Conservation (phyloP, 208 protist species). For the Crithidia thermophila region DNA sequence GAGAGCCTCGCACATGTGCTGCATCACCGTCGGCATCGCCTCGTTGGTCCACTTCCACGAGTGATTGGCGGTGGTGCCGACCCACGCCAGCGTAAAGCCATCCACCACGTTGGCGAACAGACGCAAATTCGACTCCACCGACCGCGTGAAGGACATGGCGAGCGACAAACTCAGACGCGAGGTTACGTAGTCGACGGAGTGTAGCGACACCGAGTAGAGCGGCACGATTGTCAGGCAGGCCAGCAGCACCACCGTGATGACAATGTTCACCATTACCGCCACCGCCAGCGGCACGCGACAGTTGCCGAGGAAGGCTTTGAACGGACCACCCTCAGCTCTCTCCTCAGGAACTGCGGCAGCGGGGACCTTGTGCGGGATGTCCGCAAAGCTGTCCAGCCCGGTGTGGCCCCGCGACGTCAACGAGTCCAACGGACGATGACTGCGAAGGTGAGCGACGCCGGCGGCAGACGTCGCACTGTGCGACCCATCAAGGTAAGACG, state of each 20-base stretch:
- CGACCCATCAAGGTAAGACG: too few species aligned
- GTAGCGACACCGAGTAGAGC: conserved; percentile 32
- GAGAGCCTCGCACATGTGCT: conserved; percentile 44
- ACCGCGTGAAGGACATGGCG: conserved; percentile 23
- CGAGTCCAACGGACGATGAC: too few species aligned
- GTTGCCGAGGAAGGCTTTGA: too few species aligned
- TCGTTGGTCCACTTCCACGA: conserved; percentile 34
- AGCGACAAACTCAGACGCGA: conserved; percentile 26
- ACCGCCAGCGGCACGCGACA: conserved; percentile 26
- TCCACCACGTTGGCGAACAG: conserved; percentile 35
- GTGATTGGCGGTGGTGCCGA: conserved; percentile 15
- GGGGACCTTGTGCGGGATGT: too few species aligned
- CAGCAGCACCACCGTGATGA: conserved; percentile 45
- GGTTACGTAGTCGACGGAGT: conserved; percentile 25
- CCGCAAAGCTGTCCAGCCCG: too few species aligned
- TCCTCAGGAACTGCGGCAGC: too few species aligned
- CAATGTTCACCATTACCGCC: conserved; percentile 13
- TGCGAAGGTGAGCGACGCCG: too few species aligned
- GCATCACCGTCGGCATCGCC: conserved; percentile 54
- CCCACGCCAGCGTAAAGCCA: conserved; percentile 25
- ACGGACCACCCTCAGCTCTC: too few species aligned
- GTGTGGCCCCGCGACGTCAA: too few species aligned
- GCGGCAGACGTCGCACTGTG: too few species aligned
- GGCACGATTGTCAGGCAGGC: conserved; percentile 45
- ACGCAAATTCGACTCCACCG: conserved; percentile 31